Percentiles rank a stretch among this genome's conserved stretches.
Evolutionary conservation across 805 yeast species (phyloP).

Genomic region (Wickerhamomyces sydowiorum): DNA sequence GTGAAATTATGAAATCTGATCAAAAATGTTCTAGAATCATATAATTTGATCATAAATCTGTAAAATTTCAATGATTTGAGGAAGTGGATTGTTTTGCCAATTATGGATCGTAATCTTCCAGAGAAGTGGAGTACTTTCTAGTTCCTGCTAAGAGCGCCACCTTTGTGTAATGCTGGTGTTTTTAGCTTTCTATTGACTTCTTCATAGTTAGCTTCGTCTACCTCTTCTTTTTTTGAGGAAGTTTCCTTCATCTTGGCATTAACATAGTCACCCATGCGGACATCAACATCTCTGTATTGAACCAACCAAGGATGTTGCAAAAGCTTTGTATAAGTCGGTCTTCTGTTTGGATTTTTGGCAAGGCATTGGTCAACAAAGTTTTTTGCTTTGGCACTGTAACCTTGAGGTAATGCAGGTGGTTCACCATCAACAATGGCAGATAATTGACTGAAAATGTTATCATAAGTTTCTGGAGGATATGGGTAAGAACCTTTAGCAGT

Average conservation of each 20-base stretch:
- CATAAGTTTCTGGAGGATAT: slow-evolving; percentile 92
- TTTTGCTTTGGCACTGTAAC: slow-evolving; percentile 70
- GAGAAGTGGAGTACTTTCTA: no score
- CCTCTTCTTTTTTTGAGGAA: slow-evolving; percentile 12
- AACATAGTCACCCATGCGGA: slow-evolving; percentile 32
- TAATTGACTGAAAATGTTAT: slow-evolving; percentile 84
- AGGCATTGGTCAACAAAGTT: slow-evolving; percentile 75
- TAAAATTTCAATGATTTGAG: neutral
- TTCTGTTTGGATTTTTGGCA: slow-evolving; percentile 69
- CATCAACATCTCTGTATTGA: slow-evolving; percentile 38
- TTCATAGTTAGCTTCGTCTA: slow-evolving; percentile 16
- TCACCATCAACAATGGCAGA: slow-evolving; percentile 96
- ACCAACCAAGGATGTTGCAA: slow-evolving; percentile 81
- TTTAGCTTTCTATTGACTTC: slow-evolving; percentile 21
- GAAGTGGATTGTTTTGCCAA: neutral
- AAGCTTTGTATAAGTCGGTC: slow-evolving; percentile 77
- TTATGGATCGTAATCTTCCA: no score
- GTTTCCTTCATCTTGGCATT: slow-evolving; percentile 27
- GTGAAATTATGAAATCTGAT: neutral
- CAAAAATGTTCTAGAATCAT: neutral
- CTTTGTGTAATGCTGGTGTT: slow-evolving; percentile 27
- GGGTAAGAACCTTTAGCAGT: slow-evolving; percentile 90
- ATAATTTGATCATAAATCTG: neutral
- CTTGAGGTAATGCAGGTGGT: slow-evolving; percentile 71
- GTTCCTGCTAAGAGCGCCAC: slow-evolving; percentile 25